Conservation (phyloP, 768 basidiomycete species). For the Boletus tomentosulus region DNA sequence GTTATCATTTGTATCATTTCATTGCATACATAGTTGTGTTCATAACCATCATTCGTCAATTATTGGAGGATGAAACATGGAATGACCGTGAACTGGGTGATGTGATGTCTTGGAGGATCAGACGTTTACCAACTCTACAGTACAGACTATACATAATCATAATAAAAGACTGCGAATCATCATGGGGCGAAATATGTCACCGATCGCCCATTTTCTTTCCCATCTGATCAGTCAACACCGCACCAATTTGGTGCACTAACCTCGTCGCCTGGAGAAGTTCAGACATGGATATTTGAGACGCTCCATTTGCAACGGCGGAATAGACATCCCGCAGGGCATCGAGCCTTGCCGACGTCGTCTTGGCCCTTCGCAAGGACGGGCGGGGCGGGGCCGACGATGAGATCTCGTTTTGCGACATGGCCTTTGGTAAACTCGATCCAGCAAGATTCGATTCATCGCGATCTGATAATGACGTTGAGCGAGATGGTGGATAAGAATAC, state of each 20-base stretch:
- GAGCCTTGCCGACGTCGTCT: constrained; percentile 40
- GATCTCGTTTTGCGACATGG: constrained; percentile 7
- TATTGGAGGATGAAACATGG: background rate
- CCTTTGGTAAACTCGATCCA: constrained; percentile 1
- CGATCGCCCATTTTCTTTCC: constrained; percentile 30
- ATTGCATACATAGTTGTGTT: constrained; percentile 21
- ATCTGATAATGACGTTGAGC: constrained; percentile 1
- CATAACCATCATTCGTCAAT: constrained; percentile 9
- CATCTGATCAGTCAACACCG: constrained; percentile 44
- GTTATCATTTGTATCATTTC: constrained; percentile 24
- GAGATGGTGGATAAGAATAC: background rate
- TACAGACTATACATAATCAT: background rate
- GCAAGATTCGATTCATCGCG: background rate
- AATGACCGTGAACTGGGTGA: too few relatives aligned
- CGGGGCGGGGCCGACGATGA: constrained; percentile 5
- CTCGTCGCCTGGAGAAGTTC: constrained; percentile 46
- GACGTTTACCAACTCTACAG: background rate
- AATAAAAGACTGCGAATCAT: background rate
- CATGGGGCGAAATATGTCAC: background rate
- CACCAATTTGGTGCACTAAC: constrained; percentile 44
- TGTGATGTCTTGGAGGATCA: background rate
- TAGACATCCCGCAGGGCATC: constrained; percentile 43
- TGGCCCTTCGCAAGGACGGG: constrained; percentile 33
- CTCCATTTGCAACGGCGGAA: constrained; percentile 38
- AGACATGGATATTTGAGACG: constrained; percentile 46